Evolutionary conservation across 352 stramenopile genomes (phyloP).

Genomic region (Peronospora belbahrii): DNA sequence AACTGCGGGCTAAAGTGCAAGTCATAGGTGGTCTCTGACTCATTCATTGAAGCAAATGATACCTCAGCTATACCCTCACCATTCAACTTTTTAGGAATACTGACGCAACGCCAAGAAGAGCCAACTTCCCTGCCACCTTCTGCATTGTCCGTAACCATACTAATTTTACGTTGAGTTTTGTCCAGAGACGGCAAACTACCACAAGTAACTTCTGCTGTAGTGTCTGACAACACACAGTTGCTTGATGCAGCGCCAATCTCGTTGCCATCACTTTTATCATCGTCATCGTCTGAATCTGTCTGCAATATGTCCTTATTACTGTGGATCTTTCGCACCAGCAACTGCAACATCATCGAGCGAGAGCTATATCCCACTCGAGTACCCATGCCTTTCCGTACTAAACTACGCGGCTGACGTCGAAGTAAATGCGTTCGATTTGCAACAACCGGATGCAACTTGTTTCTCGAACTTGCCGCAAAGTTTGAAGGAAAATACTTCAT

Average conservation of each 20-base stretch:
- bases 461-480: constrained; percentile 25
- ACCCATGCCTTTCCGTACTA: constrained; percentile 14
- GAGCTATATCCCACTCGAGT: constrained; percentile 33
- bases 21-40: constrained; percentile 20
- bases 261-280: constrained; percentile 9
- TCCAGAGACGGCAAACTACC: background rate
- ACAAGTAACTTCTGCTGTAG: background rate
- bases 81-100: background rate
- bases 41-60: constrained; percentile 26
- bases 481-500: constrained; percentile 42
- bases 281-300: constrained; percentile 18
- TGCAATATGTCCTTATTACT: constrained; percentile 23
- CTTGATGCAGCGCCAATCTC: background rate
- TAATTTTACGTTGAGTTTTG: constrained; percentile 1
- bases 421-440: constrained; percentile 37
- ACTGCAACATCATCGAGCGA: constrained; percentile 37
- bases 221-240: background rate
- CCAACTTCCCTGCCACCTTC: constrained; percentile 15
- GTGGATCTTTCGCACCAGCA: constrained; percentile 47
- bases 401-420: constrained; percentile 18
- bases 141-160: constrained; percentile 3
- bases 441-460: constrained; percentile 35
- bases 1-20: constrained; percentile 58
- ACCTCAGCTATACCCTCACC: constrained; percentile 9
- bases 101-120: constrained; percentile 9